phyloP scores from a whole-genome alignment of 2,329 filamentous ascomycete genomes.

The Capronia coronata region DNA sequence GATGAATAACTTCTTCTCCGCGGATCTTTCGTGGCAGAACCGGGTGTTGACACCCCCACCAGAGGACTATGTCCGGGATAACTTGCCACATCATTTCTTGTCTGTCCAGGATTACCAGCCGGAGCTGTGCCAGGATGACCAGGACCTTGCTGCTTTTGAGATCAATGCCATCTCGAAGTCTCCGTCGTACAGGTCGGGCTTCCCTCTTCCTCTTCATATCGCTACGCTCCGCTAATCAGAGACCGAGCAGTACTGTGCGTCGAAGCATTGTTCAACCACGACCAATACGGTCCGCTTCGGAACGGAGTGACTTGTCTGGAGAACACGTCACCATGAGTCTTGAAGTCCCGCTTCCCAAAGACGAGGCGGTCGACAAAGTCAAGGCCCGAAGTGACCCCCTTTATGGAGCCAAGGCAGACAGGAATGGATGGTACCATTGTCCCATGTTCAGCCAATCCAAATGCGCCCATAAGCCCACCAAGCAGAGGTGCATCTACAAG shows the following conservation, averaged over 20 bases:
- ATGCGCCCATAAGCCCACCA: slow-evolving; percentile 87
- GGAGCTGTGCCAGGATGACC: slow-evolving; percentile 4
- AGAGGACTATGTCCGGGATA: slow-evolving; percentile 18
- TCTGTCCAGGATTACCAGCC: slow-evolving; percentile 13
- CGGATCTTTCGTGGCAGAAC: slow-evolving; percentile 8
- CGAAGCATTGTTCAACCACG: slow-evolving; percentile 17
- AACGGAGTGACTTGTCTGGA: slow-evolving; percentile 16
- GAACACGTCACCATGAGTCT: slow-evolving; percentile 8
- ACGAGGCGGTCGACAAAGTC: slow-evolving; percentile 20
- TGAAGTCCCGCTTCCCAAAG: slow-evolving; percentile 16
- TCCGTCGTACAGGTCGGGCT: slow-evolving; percentile 16
- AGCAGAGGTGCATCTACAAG: slow-evolving; percentile 99
- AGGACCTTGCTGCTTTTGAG: slow-evolving; percentile 8
- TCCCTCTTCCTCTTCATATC: not conserved
- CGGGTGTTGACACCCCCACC: slow-evolving; percentile 16
- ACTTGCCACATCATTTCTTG: slow-evolving; percentile 5
- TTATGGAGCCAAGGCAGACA: slow-evolving; percentile 24
- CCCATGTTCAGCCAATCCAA: slow-evolving; percentile 63
- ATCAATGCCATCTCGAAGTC: slow-evolving; percentile 3
- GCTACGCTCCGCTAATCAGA: slow-evolving; percentile 1
- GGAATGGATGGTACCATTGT: slow-evolving; percentile 86
- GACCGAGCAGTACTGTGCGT: slow-evolving; percentile 6
- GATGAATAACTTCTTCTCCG: slow-evolving; percentile 10
- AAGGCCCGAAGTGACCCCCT: slow-evolving; percentile 26
- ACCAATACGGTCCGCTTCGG: slow-evolving; percentile 26